Base-by-base conservation (phyloP, 2,329 filamentous ascomycete genomes). In the Phaeosphaeriaceae sp. region DNA sequence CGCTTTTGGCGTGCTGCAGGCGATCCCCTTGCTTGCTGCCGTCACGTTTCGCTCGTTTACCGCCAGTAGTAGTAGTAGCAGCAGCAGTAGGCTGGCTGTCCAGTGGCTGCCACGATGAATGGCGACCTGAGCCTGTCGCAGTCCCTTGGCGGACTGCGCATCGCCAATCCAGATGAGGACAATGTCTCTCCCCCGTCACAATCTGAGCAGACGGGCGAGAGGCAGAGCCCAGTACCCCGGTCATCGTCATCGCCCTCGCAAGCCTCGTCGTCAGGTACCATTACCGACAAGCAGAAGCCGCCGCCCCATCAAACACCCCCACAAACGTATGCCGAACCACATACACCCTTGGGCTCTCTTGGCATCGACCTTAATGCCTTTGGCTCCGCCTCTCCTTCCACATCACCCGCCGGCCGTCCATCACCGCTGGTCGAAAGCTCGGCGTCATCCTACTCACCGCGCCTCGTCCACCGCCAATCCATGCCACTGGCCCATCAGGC, bases 61-160 rank as follows among this genome's bases (percentile, higher is more conserved):
- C 56, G 54, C 54, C 51, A 38, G 45, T 26, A 7, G 23, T 11
- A 26, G 23, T 11, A 26, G 23, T 11, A 3, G 23, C 11, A 26
- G 23, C 23, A 26, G 23, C 23, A 26, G 23, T 11, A 11, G 23
- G 23, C 23, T 11, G 46, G 50, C 57, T 57, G 62, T 58, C 57
- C 66, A 48, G 41, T 42, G 50, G 52, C 64, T 56, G 57, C 60
- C 63, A 68, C 71, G 74, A 97, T 97, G 92, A 90, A 92, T 78
- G 90, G 90, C 76, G 92, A 96, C 79, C 79, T 96, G 73, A 96
- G 90, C 76, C 85, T 97, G 61, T 94, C 92, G 70, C 89, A 92
- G 78, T 90, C 91, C 69, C 83, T 97, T 68, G 94, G 94, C 69
- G 93, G 93, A 67, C 81, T 99, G 75, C 90, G 93, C 74, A 97